Base-by-base conservation (phyloP, 1,284 basidiomycete species). In the Pisolithus thermaeus region DNA sequence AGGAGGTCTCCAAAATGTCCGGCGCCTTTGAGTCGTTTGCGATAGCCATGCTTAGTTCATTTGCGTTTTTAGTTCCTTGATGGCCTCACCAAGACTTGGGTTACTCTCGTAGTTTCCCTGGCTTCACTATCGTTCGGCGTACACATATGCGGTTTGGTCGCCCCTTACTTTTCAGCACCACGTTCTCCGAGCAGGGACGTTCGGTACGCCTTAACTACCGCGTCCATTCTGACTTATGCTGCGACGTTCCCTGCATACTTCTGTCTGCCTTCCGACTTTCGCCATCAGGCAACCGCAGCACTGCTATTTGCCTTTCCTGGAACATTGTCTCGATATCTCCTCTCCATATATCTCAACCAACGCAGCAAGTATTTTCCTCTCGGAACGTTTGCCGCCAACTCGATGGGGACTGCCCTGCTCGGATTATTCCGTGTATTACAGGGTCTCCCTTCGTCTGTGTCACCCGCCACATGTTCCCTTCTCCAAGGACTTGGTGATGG, bases 291-390 rank as follows among this genome's bases (percentile, higher is more conserved):
- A 11, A 90, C 90, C 12, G 90, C 95, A 50, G 84, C 93, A n/a
- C 76, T 99, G 30, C 72, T 98, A 20, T 90, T 98, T 65, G 83
- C 87, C 16, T 97, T 90, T 56, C 92, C 92, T 3, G 97, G 96
- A 28, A 82, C 92, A 1, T 76, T 97, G 51, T 77, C 88, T 3
- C 87, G 97, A 49, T 98, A 91, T 70, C 60, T 86, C 35, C 77
- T 98, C 40, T 84, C 90, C 14, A 73, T 83, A 47, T 65, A 72
- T 45, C 74, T 97, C 56, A 99, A 98, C 66, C 70, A 73, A n/a
- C 65, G 73, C 37, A 62, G 77, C 43, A 78, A 78, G 52, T 63
- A 75, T 9, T 78, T 97, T 56, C 96, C 96, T 0, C 65, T 92
- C 30, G 97, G 97, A 1, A 99, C 97, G 1, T 84, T 97, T 56